Evolutionary conservation across 495 filamentous ascomycete genomes (phyloP).

Genomic region (Copromyces sp.): DNA sequence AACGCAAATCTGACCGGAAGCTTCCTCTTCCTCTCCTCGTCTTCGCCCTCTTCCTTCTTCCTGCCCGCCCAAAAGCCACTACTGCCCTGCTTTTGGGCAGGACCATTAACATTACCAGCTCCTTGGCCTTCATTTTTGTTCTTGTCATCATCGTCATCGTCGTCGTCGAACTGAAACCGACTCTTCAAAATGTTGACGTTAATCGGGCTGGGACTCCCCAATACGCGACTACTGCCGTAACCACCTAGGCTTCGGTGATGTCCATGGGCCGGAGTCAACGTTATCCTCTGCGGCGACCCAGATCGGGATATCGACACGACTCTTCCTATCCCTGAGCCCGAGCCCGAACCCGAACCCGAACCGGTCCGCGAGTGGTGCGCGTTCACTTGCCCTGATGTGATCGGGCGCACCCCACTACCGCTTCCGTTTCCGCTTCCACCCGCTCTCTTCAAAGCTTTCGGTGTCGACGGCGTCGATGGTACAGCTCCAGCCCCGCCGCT

Average conservation of each 20-base stretch:
- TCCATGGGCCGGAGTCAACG: neutral
- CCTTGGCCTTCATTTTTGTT: neutral
- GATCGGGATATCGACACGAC: neutral
- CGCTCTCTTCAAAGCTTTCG: neutral
- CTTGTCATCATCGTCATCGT: neutral
- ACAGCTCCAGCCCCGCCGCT: neutral
- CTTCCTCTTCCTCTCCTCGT: slow-evolving; percentile 5
- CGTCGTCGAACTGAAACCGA: neutral
- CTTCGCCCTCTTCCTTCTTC: neutral
- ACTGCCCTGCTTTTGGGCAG: neutral
- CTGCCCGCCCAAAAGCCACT: neutral
- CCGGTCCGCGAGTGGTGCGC: neutral
- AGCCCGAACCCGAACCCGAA: neutral
- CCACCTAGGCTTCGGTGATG: neutral
- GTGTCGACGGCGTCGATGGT: neutral
- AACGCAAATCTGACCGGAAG: neutral
- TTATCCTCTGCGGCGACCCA: neutral
- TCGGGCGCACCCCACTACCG: neutral
- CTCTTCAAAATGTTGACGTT: neutral
- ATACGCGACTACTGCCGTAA: neutral
- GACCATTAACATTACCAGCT: neutral
- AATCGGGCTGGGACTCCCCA: neutral
- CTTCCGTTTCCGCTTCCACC: neutral
- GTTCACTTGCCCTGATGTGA: neutral
- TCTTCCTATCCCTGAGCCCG: neutral